phyloP scores from a whole-genome alignment of 352 stramenopile genomes.

The Globisporangium splendens region DNA sequence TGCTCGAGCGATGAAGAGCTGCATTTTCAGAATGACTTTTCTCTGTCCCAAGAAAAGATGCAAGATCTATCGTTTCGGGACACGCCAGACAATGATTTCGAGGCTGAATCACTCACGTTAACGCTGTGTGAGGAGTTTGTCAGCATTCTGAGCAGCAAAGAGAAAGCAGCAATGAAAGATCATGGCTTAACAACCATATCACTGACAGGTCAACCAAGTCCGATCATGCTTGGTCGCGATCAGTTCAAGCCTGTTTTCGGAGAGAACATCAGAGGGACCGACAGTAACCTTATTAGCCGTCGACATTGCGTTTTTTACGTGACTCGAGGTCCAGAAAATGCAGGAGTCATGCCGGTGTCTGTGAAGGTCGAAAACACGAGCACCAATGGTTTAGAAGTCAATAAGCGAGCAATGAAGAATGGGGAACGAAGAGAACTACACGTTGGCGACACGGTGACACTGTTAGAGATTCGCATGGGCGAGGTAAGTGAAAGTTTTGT shows the following conservation, averaged over 20 bases:
- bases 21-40: conserved; percentile 51
- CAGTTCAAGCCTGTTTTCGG: conserved; percentile 68
- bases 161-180: conserved; percentile 42
- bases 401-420: conserved; percentile 48
- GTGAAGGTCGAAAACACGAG: conserved; percentile 68
- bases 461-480: conserved; percentile 44
- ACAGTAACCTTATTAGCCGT: conserved; percentile 55
- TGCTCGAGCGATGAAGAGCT: conserved; percentile 64
- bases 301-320: conserved; percentile 67
- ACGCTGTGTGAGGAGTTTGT: conserved; percentile 38
- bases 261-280: conserved; percentile 50
- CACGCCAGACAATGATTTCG: conserved; percentile 24
- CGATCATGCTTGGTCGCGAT: conserved; percentile 41
- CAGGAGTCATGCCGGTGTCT: conserved; percentile 27
- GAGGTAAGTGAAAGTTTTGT: conserved; percentile 26
- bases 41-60: conserved; percentile 63
- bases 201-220: conserved; percentile 21
- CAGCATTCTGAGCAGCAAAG: conserved; percentile 33
- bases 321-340: conserved; percentile 10
- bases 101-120: conserved; percentile 20
- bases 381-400: conserved; percentile 65
- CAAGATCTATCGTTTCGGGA: conserved; percentile 65
- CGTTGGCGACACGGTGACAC: conserved; percentile 52
- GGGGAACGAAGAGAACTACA: conserved; percentile 38
- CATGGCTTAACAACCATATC: conserved; percentile 44